Evolutionary conservation across 345 rosid species (phyloP).

Genomic region (Eucalyptus sp.): DNA sequence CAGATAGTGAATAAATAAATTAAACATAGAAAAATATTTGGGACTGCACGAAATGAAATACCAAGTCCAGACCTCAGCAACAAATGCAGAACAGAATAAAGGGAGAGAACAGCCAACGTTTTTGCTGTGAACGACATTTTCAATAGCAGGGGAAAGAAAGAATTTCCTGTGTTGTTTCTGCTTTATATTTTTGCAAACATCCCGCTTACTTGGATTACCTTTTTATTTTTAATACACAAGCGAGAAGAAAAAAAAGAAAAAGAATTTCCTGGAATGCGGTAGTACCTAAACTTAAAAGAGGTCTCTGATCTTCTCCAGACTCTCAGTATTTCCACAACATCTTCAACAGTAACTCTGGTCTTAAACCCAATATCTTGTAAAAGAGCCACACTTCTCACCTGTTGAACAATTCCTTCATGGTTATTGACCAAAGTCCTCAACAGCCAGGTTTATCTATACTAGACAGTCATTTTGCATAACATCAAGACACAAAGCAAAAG

Average conservation of each 20-base stretch:
- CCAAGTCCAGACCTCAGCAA: background rate
- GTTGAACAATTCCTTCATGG: background rate
- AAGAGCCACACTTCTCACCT: conserved; percentile 64
- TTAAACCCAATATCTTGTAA: conserved; percentile 59
- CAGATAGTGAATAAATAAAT: background rate
- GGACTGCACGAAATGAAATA: background rate
- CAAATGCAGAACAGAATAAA: background rate
- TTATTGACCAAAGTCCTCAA: background rate
- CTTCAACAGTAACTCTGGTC: conserved; percentile 53
- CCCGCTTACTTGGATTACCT: background rate
- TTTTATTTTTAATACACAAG: background rate
- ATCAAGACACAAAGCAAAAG: background rate
- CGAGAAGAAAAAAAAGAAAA: background rate
- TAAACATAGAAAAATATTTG: background rate
- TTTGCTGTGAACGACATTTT: background rate
- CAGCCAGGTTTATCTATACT: background rate
- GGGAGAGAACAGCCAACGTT: background rate
- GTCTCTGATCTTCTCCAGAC: conserved; percentile 38
- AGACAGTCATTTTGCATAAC: background rate
- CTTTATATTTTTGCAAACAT: background rate
- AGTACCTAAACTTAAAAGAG: conserved; percentile 73
- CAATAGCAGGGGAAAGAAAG: background rate
- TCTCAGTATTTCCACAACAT: conserved; percentile 42
- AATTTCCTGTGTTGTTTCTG: background rate
- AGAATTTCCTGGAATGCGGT: background rate